phyloP scores from a whole-genome alignment of 208 protist genomes.

The Sergeia podlipaevii region DNA sequence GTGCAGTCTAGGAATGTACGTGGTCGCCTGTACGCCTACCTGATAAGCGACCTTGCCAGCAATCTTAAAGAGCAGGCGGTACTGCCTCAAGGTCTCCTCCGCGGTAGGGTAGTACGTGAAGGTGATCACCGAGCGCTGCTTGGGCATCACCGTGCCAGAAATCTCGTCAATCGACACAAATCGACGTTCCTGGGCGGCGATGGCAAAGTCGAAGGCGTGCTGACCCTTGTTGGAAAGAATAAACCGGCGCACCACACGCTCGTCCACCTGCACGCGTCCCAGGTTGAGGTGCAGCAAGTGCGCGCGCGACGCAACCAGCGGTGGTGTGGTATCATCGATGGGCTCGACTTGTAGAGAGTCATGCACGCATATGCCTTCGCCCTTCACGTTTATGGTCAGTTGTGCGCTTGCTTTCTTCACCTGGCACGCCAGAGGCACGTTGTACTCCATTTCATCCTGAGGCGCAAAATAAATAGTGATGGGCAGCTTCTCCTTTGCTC shows the following conservation, averaged over 20 bases:
- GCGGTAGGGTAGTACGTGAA: constrained; percentile 80
- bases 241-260: constrained; percentile 61
- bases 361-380: constrained; percentile 93
- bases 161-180: constrained; percentile 52
- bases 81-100: constrained; percentile 68
- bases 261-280: constrained; percentile 93
- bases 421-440: constrained; percentile 87
- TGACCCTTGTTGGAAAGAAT: constrained; percentile 89
- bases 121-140: constrained; percentile 55
- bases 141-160: constrained; percentile 62
- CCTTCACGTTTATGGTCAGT: constrained; percentile 96
- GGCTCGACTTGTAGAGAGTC: constrained; percentile 76
- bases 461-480: constrained; percentile 87
- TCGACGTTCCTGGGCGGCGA: constrained; percentile 34
- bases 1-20: constrained; percentile 82
- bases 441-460: constrained; percentile 90
- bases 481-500: constrained; percentile 58
- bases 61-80: constrained; percentile 74
- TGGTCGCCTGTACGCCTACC: constrained; percentile 73
- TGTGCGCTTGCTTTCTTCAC: constrained; percentile 91
- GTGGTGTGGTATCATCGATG: constrained; percentile 23
- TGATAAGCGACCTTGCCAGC: constrained; percentile 72
- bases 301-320: constrained; percentile 16
- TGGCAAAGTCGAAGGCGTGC: constrained; percentile 85
- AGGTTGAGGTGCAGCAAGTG: constrained; percentile 76